Evolutionary conservation across 208 protist species (phyloP), one percentile per base, ranked within the genome.

Genomic region (Wallacemonas sp.): DNA sequence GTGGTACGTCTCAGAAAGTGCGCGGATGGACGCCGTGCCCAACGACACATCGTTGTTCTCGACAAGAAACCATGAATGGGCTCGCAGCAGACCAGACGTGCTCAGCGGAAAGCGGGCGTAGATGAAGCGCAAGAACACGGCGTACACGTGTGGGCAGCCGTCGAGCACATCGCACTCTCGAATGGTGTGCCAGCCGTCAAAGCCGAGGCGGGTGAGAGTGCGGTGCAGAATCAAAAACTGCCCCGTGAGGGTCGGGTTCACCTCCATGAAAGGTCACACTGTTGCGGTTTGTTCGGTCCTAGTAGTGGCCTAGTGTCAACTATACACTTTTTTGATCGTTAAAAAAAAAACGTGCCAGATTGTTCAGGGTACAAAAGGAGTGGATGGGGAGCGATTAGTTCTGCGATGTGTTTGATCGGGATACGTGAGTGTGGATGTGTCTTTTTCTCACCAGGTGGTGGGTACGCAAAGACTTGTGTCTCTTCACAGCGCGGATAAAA

Each of bases 61-160:
- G 7, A 89, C 26, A 28, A 89, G 41, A 28, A 89, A 86, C 77
- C 79, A 89, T 12, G 65, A 33, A 62, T 84, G 65, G 5, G 52
- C 64, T 2, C 64, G 72, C 50, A 89, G 45, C 22, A 89, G 57
- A 5, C 41, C 18, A 1, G 67, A 48, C 1, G 76, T 86, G 0
- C 49, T 49, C 7, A 36, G 22, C 7, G 70, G 61, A 55, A 81
- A 89, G 16, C 69, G 64, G 2, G 39, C 59, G 29, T 77, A 72
- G 5, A 82, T 59, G 59, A 86, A 89, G 1, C 79, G 76, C 28
- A 89, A 11, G 55, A 89, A 86, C 14, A 55, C 12, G 8, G 64
- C 70, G 49, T 84, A 86, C 1, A 74, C 70, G 52, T 76, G 69
- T 7, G 83, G 77, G 48, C 68, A 65, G 5, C 83, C 83, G 4